Percentiles rank a stretch among this genome's conserved stretches.
phyloP scores from a whole-genome alignment of 805 yeast species.

The Ogataea siamensis region DNA sequence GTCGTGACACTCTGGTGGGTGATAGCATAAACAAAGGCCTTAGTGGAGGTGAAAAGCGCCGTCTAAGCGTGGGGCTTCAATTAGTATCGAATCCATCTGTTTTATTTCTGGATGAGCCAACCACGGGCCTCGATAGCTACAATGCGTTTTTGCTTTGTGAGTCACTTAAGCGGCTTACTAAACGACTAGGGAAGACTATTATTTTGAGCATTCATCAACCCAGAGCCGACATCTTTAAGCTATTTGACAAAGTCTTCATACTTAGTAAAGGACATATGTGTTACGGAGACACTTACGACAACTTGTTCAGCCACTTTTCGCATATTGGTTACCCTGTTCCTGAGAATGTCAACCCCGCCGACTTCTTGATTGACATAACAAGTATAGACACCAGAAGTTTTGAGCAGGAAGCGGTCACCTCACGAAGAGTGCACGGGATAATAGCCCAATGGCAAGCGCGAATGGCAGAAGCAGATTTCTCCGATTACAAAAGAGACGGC shows the following conservation, averaged over 20 bases:
- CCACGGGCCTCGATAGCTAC: constrained; percentile 81
- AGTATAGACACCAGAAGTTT: constrained; percentile 50
- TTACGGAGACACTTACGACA: constrained; percentile 44
- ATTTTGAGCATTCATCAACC: constrained; percentile 84
- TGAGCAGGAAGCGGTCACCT: constrained; percentile 36
- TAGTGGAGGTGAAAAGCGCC: constrained; percentile 82
- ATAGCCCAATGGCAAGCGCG: constrained; percentile 38
- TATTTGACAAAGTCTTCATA: constrained; percentile 67
- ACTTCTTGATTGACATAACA: constrained; percentile 53
- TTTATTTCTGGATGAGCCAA: constrained; percentile 81
- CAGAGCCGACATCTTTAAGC: constrained; percentile 65
- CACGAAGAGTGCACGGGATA: constrained; percentile 35
- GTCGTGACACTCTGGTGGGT: constrained; percentile 59
- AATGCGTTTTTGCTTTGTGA: constrained; percentile 65
- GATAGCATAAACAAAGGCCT: constrained; percentile 54
- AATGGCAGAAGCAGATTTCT: constrained; percentile 16
- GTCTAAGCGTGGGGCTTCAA: constrained; percentile 77
- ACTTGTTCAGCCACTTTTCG: constrained; percentile 48
- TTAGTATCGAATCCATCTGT: constrained; percentile 73
- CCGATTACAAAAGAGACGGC: not conserved
- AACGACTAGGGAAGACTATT: constrained; percentile 59
- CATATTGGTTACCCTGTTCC: constrained; percentile 45
- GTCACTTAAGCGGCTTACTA: constrained; percentile 57
- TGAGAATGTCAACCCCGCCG: constrained; percentile 57
- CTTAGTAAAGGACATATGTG: constrained; percentile 58